These are phyloP conservation scores for Cladosporium sp. DNA, from an alignment of 2,329 filamentous ascomycete species.

Conservation along the genomic window DNA sequence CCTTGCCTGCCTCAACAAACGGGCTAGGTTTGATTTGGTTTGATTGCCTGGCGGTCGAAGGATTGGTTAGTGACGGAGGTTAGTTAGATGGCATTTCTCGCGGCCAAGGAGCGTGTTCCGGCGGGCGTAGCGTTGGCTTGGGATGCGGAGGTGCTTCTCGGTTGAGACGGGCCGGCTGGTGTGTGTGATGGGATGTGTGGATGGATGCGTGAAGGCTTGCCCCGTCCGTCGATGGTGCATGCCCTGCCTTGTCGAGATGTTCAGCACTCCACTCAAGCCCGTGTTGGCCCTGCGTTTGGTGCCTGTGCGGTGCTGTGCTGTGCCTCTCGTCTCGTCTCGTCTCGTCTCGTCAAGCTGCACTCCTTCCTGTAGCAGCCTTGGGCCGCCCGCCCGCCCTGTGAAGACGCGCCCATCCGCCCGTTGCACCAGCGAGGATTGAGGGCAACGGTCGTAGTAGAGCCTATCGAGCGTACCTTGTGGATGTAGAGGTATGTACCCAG, in stretches of 20 bases:
- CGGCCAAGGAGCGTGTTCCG: background rate
- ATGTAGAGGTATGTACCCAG: background rate
- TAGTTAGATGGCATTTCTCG: background rate
- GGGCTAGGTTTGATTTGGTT: background rate
- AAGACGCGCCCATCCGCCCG: background rate
- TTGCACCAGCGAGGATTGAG: background rate
- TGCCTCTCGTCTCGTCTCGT: background rate
- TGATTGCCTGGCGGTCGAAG: conserved; percentile 2
- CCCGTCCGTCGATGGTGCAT: background rate
- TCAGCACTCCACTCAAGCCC: background rate
- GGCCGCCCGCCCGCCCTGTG: background rate
- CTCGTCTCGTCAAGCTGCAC: background rate
- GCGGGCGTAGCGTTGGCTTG: background rate
- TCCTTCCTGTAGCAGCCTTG: background rate
- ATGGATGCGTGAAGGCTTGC: conserved; percentile 3
- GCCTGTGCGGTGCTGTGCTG: background rate
- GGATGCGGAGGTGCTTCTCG: conserved; percentile 15
- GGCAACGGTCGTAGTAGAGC: background rate
- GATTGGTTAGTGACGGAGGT: background rate
- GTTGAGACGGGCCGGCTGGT: conserved; percentile 13
- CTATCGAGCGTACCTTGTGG: background rate
- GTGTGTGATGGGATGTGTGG: background rate
- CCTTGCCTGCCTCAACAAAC: background rate
- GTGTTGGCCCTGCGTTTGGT: background rate
- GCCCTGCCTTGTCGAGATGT: conserved; percentile 1